phyloP scores from a whole-genome alignment of 2,329 filamentous ascomycete genomes.

The Colletotrichum lindemuthianum region DNA sequence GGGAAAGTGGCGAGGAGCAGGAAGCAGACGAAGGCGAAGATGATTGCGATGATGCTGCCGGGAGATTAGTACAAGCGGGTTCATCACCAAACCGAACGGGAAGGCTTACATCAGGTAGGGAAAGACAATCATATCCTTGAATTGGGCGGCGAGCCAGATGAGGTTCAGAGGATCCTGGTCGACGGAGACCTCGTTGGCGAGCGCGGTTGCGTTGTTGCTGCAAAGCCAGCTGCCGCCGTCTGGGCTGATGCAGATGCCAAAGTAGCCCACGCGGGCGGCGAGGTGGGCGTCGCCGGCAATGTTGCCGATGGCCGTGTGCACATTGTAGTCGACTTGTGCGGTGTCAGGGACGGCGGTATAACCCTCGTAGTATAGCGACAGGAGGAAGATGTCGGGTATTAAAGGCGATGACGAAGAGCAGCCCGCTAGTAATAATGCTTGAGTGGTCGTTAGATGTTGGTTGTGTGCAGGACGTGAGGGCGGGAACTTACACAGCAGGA shows the following conservation, averaged over 20 bases:
- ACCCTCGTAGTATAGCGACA: slow-evolving; percentile 94
- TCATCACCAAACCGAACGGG: slow-evolving; percentile 2
- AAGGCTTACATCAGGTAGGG: slow-evolving; percentile 87
- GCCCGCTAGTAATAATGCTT: slow-evolving; percentile 94
- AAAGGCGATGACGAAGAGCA: slow-evolving; percentile 96
- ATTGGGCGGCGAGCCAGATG: slow-evolving; percentile 96
- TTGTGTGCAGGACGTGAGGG: background rate
- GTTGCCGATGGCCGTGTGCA: slow-evolving; percentile 85
- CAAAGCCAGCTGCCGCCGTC: slow-evolving; percentile 93
- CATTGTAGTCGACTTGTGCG: slow-evolving; percentile 89
- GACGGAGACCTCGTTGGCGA: slow-evolving; percentile 87
- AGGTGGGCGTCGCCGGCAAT: slow-evolving; percentile 87
- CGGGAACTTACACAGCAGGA: slow-evolving; percentile 83
- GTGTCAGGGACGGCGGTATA: slow-evolving; percentile 86
- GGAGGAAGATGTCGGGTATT: slow-evolving; percentile 95
- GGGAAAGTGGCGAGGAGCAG: slow-evolving; percentile 96
- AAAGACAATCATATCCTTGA: slow-evolving; percentile 98
- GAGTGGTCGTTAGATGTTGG: slow-evolving; percentile 20
- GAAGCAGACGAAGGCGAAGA: slow-evolving; percentile 96
- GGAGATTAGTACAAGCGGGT: slow-evolving; percentile 27
- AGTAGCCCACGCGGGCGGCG: slow-evolving; percentile 95
- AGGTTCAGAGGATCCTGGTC: slow-evolving; percentile 97
- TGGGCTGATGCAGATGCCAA: slow-evolving; percentile 95
- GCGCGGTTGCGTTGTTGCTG: slow-evolving; percentile 94
- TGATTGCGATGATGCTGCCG: slow-evolving; percentile 90